These are phyloP conservation scores for Pleurotus djamor DNA, from an alignment of 768 basidiomycete species.

Conservation along the genomic window DNA sequence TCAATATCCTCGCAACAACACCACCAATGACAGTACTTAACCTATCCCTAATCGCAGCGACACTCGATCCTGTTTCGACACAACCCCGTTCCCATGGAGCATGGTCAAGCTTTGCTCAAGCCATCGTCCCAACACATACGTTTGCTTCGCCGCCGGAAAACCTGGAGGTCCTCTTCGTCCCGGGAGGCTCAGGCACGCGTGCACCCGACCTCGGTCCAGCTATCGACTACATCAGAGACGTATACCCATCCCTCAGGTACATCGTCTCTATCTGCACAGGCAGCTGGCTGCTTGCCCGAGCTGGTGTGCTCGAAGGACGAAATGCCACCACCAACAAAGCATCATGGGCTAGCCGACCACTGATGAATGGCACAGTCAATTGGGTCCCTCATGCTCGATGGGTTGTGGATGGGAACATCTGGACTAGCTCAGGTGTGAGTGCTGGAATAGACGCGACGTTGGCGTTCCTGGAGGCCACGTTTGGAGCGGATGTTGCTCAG, in stretches of 20 bases:
- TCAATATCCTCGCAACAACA: conserved; percentile 20
- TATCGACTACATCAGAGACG: conserved; percentile 27
- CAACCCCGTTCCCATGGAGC: conserved; percentile 9
- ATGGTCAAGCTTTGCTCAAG: conserved; percentile 24
- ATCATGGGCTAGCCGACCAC: conserved; percentile 19
- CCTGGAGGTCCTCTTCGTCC: conserved; percentile 34
- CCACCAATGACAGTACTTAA: conserved; percentile 14
- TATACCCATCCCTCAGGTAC: conserved; percentile 33
- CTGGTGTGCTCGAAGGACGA: conserved; percentile 38
- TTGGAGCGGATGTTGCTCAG: too few species aligned
- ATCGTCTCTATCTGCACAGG: conserved; percentile 44
- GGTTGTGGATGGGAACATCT: conserved; percentile 46
- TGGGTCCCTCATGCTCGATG: conserved; percentile 46
- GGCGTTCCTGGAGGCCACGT: conserved; percentile 16
- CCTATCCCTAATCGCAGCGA: conserved; percentile 20
- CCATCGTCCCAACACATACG: conserved; percentile 38
- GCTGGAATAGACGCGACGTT: conserved; percentile 40
- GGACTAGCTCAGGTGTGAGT: conserved; percentile 45
- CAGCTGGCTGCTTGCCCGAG: conserved; percentile 31
- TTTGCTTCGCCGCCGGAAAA: conserved; percentile 26
- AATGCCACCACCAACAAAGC: conserved; percentile 45
- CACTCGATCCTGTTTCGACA: conserved; percentile 26
- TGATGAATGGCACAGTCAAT: conserved; percentile 25
- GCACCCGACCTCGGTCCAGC: conserved; percentile 19
- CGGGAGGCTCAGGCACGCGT: conserved; percentile 25